Conservation (phyloP, 2,329 filamentous ascomycete genomes). For the Aspergillus tamarii region DNA sequence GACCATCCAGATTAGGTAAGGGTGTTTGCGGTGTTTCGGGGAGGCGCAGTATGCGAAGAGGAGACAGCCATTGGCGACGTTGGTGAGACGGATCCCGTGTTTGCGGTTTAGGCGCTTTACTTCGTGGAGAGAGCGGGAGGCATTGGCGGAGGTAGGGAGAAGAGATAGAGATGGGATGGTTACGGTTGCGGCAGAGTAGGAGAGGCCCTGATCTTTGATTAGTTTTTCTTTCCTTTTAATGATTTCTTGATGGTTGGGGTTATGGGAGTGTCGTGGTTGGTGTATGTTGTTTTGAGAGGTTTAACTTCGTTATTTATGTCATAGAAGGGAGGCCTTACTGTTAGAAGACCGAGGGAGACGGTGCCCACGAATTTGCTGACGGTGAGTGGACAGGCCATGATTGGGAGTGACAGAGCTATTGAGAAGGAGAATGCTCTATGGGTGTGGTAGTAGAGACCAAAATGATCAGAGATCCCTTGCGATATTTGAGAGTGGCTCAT, state of each 20-base stretch:
- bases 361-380: slow-evolving; percentile 92
- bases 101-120: slow-evolving; percentile 65
- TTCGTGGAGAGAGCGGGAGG: slow-evolving; percentile 70
- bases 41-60: slow-evolving; percentile 78
- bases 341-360: slow-evolving; percentile 83
- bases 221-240: background rate
- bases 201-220: slow-evolving; percentile 68
- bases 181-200: slow-evolving; percentile 78
- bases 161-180: slow-evolving; percentile 79
- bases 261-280: background rate
- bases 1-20: slow-evolving; percentile 86
- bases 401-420: slow-evolving; percentile 21
- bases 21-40: slow-evolving; percentile 74
- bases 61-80: slow-evolving; percentile 71
- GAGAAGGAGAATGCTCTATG: background rate
- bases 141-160: slow-evolving; percentile 74
- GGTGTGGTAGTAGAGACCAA: background rate
- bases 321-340: slow-evolving; percentile 60
- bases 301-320: background rate
- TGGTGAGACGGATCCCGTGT: slow-evolving; percentile 69
- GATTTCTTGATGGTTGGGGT: background rate
- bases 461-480: background rate
- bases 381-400: slow-evolving; percentile 72
- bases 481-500: background rate
- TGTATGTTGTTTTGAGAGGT: background rate